Evolutionary conservation across 129 eudicot genomes (phyloP).

Genomic region (Arctium lappa): DNA sequence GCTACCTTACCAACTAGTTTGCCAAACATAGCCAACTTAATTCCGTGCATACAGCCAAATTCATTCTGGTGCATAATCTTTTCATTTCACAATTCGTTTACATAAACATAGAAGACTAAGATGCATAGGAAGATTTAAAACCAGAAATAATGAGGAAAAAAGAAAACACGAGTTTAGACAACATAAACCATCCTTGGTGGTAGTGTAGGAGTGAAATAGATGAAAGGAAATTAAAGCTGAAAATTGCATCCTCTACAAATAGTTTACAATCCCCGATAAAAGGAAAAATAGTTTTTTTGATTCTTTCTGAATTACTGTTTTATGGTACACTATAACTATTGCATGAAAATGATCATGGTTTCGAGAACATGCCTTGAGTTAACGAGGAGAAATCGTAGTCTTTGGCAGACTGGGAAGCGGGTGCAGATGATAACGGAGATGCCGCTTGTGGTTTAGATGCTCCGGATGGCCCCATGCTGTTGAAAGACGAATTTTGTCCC

Average conservation of each 20-base stretch:
- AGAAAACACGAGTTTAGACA: neutral
- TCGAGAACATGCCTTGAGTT: slow-evolving; percentile 93
- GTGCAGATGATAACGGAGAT: slow-evolving; percentile 46
- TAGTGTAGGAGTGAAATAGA: slow-evolving; percentile 14
- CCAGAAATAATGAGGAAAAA: neutral
- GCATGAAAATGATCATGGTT: slow-evolving; percentile 37
- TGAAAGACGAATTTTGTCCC: slow-evolving; percentile 47
- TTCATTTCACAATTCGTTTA: slow-evolving; percentile 7
- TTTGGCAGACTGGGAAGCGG: slow-evolving; percentile 58
- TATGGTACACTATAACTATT: slow-evolving; percentile 35
- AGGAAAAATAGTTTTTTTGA: slow-evolving; percentile 22
- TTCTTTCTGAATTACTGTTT: slow-evolving; percentile 26
- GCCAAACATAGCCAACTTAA: no score
- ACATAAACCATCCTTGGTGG: slow-evolving; percentile 12
- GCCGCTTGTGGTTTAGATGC: slow-evolving; percentile 41
- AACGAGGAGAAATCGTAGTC: slow-evolving; percentile 94
- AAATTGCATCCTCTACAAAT: slow-evolving; percentile 47
- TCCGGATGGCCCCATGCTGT: slow-evolving; percentile 47
- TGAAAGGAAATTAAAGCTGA: slow-evolving; percentile 22
- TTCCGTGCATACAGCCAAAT: neutral
- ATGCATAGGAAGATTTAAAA: neutral
- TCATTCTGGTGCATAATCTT: neutral
- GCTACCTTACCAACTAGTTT: no score
- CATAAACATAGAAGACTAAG: slow-evolving; percentile 5
- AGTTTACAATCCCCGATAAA: slow-evolving; percentile 54